These are phyloP conservation scores for Capsaspora owczarzaki DNA, from an alignment of 78 protist species.

Conservation along the genomic window DNA sequence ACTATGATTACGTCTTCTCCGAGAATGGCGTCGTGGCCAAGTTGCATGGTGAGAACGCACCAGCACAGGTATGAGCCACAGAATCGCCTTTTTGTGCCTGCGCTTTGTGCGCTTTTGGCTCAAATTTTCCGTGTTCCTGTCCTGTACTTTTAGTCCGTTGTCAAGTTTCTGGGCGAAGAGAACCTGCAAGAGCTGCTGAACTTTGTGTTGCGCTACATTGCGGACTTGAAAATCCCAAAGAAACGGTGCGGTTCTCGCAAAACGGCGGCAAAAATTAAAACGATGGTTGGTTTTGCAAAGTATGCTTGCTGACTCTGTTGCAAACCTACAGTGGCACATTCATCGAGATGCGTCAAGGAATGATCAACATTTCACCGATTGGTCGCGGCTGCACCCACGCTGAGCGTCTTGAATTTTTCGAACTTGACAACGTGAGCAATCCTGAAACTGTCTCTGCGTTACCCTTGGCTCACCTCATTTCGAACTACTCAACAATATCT, in stretches of 20 bases:
- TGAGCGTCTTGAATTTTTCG: slow-evolving; percentile 88
- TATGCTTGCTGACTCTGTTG: neutral
- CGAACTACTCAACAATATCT: too few relatives aligned
- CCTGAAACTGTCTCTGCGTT: too few relatives aligned
- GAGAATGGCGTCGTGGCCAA: slow-evolving; percentile 96
- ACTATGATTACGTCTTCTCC: slow-evolving; percentile 81
- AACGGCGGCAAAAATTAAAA: neutral
- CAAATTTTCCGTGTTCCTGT: too few relatives aligned
- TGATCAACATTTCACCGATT: slow-evolving; percentile 97
- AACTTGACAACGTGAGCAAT: slow-evolving; percentile 59
- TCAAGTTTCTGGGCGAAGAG: slow-evolving; percentile 82
- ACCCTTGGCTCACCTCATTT: too few relatives aligned
- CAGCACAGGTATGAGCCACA: too few relatives aligned
- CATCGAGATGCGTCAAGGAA: slow-evolving; percentile 94
- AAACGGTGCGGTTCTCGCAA: slow-evolving; percentile 34
- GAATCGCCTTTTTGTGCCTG: too few relatives aligned
- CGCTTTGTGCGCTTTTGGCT: too few relatives aligned
- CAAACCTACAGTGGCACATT: slow-evolving; percentile 83
- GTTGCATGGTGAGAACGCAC: too few relatives aligned
- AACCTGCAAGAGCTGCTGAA: slow-evolving; percentile 63
- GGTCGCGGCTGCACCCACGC: slow-evolving; percentile 94
- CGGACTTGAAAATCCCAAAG: slow-evolving; percentile 74
- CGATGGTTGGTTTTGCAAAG: neutral
- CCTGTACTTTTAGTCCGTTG: too few relatives aligned
- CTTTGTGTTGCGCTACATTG: slow-evolving; percentile 55